phyloP scores from a whole-genome alignment of 441 rosid genomes.

The Rhodomyrtus psidioides region DNA sequence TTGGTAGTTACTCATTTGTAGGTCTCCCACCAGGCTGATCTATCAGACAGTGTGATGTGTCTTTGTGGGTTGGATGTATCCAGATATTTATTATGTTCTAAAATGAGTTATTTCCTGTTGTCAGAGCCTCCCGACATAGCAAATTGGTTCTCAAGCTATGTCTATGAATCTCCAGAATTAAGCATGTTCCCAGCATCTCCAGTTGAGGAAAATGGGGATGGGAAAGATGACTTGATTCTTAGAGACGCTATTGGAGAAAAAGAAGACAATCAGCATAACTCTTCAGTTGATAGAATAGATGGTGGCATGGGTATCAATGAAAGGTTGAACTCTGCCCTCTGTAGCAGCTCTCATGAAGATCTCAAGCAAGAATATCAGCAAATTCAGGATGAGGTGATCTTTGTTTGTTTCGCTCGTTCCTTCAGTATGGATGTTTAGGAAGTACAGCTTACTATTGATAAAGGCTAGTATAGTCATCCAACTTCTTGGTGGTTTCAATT shows the following conservation, averaged over 20 bases:
- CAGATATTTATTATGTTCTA: background rate
- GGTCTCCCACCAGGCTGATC: background rate
- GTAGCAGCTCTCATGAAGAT: background rate
- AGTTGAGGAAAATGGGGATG: constrained; percentile 8
- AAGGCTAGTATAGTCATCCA: background rate
- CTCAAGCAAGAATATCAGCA: constrained; percentile 6
- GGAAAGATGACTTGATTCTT: constrained; percentile 17
- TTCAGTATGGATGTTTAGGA: background rate
- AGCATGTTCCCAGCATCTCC: background rate
- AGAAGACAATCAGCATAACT: constrained; percentile 5
- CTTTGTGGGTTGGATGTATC: background rate
- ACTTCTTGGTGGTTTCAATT: background rate
- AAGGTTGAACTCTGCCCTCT: constrained; percentile 1
- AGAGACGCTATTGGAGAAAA: constrained; percentile 22
- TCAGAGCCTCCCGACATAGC: constrained; percentile 1
- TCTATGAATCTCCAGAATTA: constrained; percentile 7
- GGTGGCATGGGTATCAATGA: constrained; percentile 4
- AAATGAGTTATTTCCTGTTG: constrained; percentile 2
- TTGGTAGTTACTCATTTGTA: background rate
- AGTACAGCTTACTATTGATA: background rate
- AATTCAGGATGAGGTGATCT: constrained; percentile 10
- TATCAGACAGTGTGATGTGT: background rate
- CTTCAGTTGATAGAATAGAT: constrained; percentile 10
- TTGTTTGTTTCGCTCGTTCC: background rate
- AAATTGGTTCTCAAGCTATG: constrained; percentile 8